Evolutionary conservation across 768 basidiomycete species (phyloP), one percentile per base, ranked within the genome.

Genomic region (Chalciporus sphaerocephalus): DNA sequence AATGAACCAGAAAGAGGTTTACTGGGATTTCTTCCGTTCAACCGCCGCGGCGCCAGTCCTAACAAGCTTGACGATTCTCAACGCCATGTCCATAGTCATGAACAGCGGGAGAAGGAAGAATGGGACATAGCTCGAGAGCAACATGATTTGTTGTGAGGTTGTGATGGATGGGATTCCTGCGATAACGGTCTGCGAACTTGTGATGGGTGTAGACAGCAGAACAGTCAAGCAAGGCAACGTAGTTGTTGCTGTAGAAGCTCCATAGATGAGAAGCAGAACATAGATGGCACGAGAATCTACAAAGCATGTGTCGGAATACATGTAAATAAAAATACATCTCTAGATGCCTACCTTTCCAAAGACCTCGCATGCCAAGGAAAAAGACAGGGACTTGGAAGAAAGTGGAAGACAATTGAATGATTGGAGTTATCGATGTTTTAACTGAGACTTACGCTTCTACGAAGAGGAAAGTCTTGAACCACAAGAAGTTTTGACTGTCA

Each of bases 351-450:
- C 86, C 76, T 55, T 68, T 73, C 73, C 75, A 83, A 11, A 87
- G 68, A 0, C 75, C 80, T 12, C 68, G 67, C 36, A 78, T 72
- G 11, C 85, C 87, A n/a, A 92, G 47, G 35, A 90, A 54, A 59
- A 92, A 92, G 0, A 83, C 74, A 0, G 92, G 92, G 0, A 91
- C 65, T 58, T 92, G 90, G 61, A 87, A 85, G 39, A 79, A 50
- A 13, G 83, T 42, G 25, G 0, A 23, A 12, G 12, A 21, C 11
- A 25, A 33, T n/a, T 16, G 54, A 38, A 18, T 18, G 5, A n/a
- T 27, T 18, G 12, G 16, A 16, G 20, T 30, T 32, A 32, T 21
- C 16, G 30, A 3, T 23, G 5, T 8, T 6, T 16, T 11, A 20
- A 16, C 3, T 32, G 15, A 7, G 8, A 52, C 82, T 46, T 55